Evolutionary conservation across 768 basidiomycete species (phyloP), one percentile per base, ranked within the genome.

Genomic region (Termitomyces sp.): DNA sequence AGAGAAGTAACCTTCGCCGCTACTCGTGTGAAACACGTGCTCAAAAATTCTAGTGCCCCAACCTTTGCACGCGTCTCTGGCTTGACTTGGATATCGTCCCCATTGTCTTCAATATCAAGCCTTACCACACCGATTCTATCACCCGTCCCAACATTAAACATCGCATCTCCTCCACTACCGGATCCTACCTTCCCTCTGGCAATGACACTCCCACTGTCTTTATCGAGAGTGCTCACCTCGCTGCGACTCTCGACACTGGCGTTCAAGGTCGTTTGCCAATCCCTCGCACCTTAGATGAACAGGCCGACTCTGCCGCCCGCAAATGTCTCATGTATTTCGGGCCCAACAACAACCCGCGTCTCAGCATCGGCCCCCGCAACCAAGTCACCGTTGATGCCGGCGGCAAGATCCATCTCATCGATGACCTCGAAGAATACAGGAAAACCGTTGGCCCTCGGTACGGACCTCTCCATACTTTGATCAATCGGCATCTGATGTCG

Each of bases 361-460:
- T 93, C 27, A 82, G 75, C 68, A 92, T 93, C 66, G 91, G 87
- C 5, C 80, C 88, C 45, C 86, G 90, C 62, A 92, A 95, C 70
- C 88, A 90, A 64, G 94, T 95, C 62, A 82, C 85, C 51, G 94
- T 95, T 48, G 94, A 95, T 66, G 86, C 90, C 34, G 90, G 77
- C 40, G 92, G 91, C 8, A 89, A 90, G 71, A 91, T 95, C 59
- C 89, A 90, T 67, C 80, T 96, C 23, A 77, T 93, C 59, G 91
- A 93, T 65, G 90, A 90, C 66, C 75, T 95, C 42, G 83, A 87
- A 2, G 88, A 87, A 59, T 96, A 85, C 72, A 75, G 82, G 68
- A 82, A 85, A 64, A 86, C 87, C 3, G 91, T 92, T 57, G 78
- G 87, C 56, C 60, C 78, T 56, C 81, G 84, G 79, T 80, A 65